Base-by-base conservation (phyloP, 140 eudicot species). In the Flaveria floridana region DNA sequence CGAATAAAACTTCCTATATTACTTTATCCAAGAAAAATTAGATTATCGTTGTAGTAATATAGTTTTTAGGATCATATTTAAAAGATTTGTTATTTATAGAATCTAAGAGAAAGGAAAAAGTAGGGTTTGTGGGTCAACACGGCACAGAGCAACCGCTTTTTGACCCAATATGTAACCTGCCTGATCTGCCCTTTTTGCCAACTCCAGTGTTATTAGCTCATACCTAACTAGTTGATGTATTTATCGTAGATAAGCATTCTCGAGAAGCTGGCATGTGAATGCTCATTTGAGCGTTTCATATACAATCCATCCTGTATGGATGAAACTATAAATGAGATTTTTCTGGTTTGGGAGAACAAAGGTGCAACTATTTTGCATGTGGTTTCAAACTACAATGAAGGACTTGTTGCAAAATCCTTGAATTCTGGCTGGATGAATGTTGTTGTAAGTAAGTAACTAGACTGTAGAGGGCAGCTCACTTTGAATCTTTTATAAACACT, bases 401-500 rank as follows among this genome's bases (percentile, higher is more conserved):
- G 82, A 28, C 64, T 79, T 25, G 41, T 28, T 69, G 58, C 65
- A 28, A 71, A 74, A 34, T 74, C 69, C 26, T 30, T 37, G 44
- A 76, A 55, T 68, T 66, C 65, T 75, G 86, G 77, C 41, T 82
- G 89, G 89, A 53, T 80, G 63, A 79, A 82, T 48, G 80, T 86
- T n/a, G 67, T 86, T 66, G 82, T 89, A 66, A 76, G 98, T 87
- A 71, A 87, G 97, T 83, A 69, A 79, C 80, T 63, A 51, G 25
- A 47, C 57, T 13, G 6, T 21, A 13, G 3, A 56, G 34, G 66
- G 2, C 21, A 34, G 2, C 53, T 11, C 53, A 13, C 18, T 48
- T 48, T 48, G 53, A 48, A 13, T 48, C 16, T 48, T 12, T 12
- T 48, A 48, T 13, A 10, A 48, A 48, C 53, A 11, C 18, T 48